Evolutionary conservation across 2,329 filamentous ascomycete genomes (phyloP), one percentile per base, ranked within the genome.

Genomic region (Plenodomus biglobosus): DNA sequence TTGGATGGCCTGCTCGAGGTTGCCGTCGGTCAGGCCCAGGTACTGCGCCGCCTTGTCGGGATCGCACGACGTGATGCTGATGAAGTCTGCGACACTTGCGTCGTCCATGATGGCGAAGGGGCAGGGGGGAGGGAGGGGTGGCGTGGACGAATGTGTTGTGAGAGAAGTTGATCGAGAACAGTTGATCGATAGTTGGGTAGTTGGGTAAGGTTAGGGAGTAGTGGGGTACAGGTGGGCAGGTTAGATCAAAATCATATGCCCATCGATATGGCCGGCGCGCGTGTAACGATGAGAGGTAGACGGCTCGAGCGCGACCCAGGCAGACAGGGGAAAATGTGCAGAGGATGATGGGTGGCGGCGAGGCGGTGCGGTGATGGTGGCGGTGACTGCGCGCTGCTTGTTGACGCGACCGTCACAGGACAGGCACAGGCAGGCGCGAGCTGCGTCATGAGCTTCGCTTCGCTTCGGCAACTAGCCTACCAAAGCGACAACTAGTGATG

Each of bases 1-100:
- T 65, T 90, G 85, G 62, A 96, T 86, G 20, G 94, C 94, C 65
- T 92, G 87, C 72, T 90, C 85, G 42, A 92, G 78, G 68, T 96
- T 87, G 64, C 85, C 85, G 60, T 90, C 87, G n/a, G 91, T 86
- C 68, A 99, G 82, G 61, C 88, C 82, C 40, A 97, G 82, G 72
- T 95, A 96, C 59, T 88, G 87, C 53, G 84, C 82, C 22, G 92
- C 94, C 55, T 92, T 84, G 57, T 86, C 80, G 21, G 85, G 80
- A 53, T 80, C 84, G 50, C 87, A 83, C 59, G 85, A 86, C 34
- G 94, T 97, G 70, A 99, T 88, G 73, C 81, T 80, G 64, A 85
- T 84, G 71, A 99, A 96, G 65, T 85, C 84, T 55, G 83, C 82
- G 60, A 96, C 82, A 52, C 78, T 74, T 58, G 86, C 85, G 61